Evolutionary conservation across 345 rosid species (phyloP).

Genomic region (Salix udensis): DNA sequence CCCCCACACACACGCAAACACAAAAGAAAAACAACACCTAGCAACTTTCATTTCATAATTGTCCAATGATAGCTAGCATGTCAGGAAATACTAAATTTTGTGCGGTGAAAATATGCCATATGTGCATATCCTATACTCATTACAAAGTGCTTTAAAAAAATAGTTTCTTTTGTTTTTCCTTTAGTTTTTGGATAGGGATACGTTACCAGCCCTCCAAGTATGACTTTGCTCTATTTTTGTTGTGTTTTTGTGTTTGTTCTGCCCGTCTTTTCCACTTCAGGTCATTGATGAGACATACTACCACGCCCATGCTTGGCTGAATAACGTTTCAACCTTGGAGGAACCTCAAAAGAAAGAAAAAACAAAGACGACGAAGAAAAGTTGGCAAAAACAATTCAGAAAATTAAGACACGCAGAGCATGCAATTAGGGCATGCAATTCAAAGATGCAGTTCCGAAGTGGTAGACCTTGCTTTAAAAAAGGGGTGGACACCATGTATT

Average conservation of each 20-base stretch:
- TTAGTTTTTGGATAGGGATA: constrained; percentile 20
- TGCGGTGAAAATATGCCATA: constrained; percentile 11
- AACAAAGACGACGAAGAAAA: no score
- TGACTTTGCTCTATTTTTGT: not conserved
- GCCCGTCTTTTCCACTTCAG: no score
- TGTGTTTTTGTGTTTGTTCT: not conserved
- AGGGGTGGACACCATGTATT: constrained; percentile 32
- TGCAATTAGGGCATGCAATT: not conserved
- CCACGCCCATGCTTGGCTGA: no score
- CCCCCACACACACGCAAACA: not conserved
- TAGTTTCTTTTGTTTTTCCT: not conserved
- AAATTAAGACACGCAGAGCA: not conserved
- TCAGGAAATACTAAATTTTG: constrained; percentile 3
- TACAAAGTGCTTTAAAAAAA: constrained; percentile 6
- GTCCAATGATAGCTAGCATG: constrained; percentile 28
- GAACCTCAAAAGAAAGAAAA: not conserved
- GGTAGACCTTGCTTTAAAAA: constrained; percentile 32
- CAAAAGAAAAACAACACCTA: not conserved
- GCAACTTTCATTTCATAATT: constrained; percentile 23
- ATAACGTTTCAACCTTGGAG: no score
- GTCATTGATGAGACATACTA: no score
- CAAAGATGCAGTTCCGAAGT: constrained; percentile 3
- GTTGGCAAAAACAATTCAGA: not conserved
- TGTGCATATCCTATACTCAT: not conserved
- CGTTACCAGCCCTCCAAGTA: constrained; percentile 14